These are phyloP conservation scores for Aspergillus sp. DNA, from an alignment of 2,329 filamentous ascomycete species.

Conservation along the genomic window DNA sequence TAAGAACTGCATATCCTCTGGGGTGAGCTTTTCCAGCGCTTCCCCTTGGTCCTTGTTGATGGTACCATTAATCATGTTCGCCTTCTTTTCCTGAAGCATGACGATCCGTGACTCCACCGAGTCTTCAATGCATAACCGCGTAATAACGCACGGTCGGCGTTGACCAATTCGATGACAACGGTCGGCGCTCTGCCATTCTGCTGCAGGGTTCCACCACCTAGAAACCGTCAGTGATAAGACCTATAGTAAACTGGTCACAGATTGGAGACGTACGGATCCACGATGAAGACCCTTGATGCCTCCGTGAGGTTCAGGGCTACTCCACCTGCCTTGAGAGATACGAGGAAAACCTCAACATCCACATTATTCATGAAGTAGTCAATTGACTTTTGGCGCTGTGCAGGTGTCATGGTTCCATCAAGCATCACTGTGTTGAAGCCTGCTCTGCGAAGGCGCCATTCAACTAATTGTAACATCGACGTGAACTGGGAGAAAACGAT, in stretches of 20 bases:
- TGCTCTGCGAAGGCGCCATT: slow-evolving; percentile 94
- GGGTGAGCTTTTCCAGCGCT: slow-evolving; percentile 86
- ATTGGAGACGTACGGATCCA: slow-evolving; percentile 74
- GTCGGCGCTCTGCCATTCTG: slow-evolving; percentile 97
- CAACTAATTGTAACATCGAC: slow-evolving; percentile 93
- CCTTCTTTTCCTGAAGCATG: slow-evolving; percentile 95
- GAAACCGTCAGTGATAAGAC: slow-evolving; percentile 21
- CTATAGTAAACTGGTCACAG: not conserved
- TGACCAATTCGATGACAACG: slow-evolving; percentile 94
- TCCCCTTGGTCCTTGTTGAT: slow-evolving; percentile 84
- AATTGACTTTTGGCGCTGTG: slow-evolving; percentile 89
- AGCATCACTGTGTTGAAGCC: slow-evolving; percentile 98
- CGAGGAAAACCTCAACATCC: slow-evolving; percentile 92
- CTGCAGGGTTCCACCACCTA: slow-evolving; percentile 99
- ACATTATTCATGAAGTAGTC: slow-evolving; percentile 95
- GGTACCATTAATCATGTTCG: slow-evolving; percentile 94
- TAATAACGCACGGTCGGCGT: slow-evolving; percentile 89
- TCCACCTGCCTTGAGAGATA: slow-evolving; percentile 93
- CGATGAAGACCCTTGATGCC: slow-evolving; percentile 90
- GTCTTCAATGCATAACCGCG: slow-evolving; percentile 92
- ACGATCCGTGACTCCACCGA: slow-evolving; percentile 96
- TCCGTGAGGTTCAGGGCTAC: slow-evolving; percentile 95
- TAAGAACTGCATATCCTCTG: slow-evolving; percentile 92
- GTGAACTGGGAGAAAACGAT: slow-evolving; percentile 98
- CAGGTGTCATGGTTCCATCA: slow-evolving; percentile 94